Percentiles rank a stretch among this genome's conserved stretches.
phyloP scores from a whole-genome alignment of 768 basidiomycete genomes.

The Lactarius sp. region DNA sequence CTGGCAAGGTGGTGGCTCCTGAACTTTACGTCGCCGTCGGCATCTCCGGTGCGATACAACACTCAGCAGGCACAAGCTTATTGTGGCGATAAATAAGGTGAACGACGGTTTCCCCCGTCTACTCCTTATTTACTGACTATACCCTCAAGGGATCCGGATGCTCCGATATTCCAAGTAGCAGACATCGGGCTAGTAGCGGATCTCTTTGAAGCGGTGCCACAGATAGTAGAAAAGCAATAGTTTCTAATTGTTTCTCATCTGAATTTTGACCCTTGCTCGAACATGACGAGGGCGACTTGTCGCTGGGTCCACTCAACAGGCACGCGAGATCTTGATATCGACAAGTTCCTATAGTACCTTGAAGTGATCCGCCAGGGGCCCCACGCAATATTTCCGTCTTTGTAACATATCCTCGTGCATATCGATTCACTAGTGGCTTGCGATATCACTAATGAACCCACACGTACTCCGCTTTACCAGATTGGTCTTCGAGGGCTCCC shows the following conservation, averaged over 20 bases:
- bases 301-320: neutral
- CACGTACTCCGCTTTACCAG: neutral
- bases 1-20: conserved; percentile 96
- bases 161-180: conserved; percentile 98
- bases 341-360: neutral
- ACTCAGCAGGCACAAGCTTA: conserved; percentile 98
- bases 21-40: conserved; percentile 95
- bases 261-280: neutral
- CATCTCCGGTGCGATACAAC: conserved; percentile 98
- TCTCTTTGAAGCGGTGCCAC: conserved; percentile 86
- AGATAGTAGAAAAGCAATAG: conserved; percentile 69
- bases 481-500: neutral
- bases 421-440: neutral
- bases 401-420: neutral
- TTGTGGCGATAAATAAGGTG: conserved; percentile 97
- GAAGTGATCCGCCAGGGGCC: neutral
- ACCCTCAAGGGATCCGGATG: conserved; percentile 76
- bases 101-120: conserved; percentile 20
- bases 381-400: neutral
- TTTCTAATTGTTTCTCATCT: neutral
- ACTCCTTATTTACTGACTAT: neutral
- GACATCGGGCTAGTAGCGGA: conserved; percentile 94
- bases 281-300: neutral
- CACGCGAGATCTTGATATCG: neutral
- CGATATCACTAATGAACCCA: conserved; percentile 1